Conservation (phyloP, 2,329 filamentous ascomycete genomes). For the Zasmidium citrigriseum region DNA sequence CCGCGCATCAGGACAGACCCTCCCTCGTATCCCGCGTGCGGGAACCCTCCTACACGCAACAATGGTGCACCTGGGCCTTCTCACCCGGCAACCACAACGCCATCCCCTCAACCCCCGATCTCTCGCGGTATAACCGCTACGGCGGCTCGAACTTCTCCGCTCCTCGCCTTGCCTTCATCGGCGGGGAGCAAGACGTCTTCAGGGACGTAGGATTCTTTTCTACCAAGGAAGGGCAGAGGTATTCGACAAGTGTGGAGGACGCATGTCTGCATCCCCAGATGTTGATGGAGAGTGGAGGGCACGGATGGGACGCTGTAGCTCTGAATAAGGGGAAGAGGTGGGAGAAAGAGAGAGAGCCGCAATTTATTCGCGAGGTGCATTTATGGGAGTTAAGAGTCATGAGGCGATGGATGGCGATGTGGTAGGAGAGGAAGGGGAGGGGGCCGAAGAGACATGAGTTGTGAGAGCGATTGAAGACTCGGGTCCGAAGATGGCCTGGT, state of each 20-base stretch:
- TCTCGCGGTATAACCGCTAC: conserved; percentile 47
- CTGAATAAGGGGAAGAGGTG: conserved; percentile 44
- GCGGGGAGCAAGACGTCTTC: conserved; percentile 57
- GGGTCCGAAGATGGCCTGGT: no score
- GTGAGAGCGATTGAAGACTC: no score
- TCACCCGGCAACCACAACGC: conserved; percentile 47
- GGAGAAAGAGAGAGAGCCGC: conserved; percentile 57
- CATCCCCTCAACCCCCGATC: conserved; percentile 46
- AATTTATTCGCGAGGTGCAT: conserved; percentile 63
- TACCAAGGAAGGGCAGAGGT: conserved; percentile 36
- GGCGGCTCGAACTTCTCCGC: conserved; percentile 51
- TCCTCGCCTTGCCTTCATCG: conserved; percentile 53
- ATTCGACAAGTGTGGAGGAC: conserved; percentile 16
- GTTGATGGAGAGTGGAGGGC: conserved; percentile 53
- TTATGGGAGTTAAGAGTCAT: conserved; percentile 62
- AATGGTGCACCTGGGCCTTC: conserved; percentile 60
- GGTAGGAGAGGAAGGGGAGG: conserved; percentile 6
- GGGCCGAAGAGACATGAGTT: neutral
- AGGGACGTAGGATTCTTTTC: conserved; percentile 55
- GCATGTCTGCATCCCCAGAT: conserved; percentile 51
- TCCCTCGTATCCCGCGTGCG: conserved; percentile 52
- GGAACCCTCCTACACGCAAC: conserved; percentile 53
- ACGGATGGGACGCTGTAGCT: conserved; percentile 41
- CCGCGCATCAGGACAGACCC: conserved; percentile 46
- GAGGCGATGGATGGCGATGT: conserved; percentile 60